Evolutionary conservation across 306 rosid genomes (phyloP).

Genomic region (Urtica urens): DNA sequence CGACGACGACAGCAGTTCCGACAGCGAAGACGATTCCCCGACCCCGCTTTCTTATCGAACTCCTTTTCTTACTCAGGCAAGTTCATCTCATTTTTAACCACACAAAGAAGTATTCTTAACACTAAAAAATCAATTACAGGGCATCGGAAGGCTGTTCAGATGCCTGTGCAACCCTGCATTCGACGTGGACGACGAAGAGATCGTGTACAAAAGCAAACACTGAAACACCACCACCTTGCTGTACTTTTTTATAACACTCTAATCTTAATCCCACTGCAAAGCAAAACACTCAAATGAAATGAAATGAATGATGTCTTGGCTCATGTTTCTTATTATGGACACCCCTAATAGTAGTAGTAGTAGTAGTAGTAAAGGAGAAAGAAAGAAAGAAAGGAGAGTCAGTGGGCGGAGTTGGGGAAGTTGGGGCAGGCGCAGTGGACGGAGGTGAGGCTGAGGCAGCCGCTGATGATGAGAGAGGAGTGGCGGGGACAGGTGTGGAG

Average conservation of each 20-base stretch:
- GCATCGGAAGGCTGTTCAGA: conserved; percentile 83
- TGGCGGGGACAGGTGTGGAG: conserved; percentile 93
- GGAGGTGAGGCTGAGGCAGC: conserved; percentile 64
- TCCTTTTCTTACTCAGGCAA: conserved; percentile 79
- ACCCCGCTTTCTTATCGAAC: conserved; percentile 58
- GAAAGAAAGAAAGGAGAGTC: conserved; percentile 24
- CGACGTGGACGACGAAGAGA: conserved; percentile 89
- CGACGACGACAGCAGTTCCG: conserved; percentile 65
- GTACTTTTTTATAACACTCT: too few species aligned
- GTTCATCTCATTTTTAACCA: neutral
- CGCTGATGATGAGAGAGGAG: conserved; percentile 90
- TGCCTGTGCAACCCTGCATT: conserved; percentile 98
- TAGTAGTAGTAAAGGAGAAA: conserved; percentile 7
- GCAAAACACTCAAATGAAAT: too few species aligned
- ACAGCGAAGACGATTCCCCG: conserved; percentile 64
- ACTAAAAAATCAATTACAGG: too few species aligned
- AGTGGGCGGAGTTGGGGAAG: conserved; percentile 53
- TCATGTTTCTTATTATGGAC: neutral
- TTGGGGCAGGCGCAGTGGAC: conserved; percentile 85
- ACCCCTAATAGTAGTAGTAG: too few species aligned
- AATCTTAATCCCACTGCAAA: neutral
- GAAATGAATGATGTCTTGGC: neutral
- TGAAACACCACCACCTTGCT: too few species aligned
- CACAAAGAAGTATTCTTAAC: too few species aligned
- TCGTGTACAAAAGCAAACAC: conserved; percentile 67